Base-by-base conservation (phyloP, 2,329 filamentous ascomycete species). In the Colletotrichum neosansevieriae region DNA sequence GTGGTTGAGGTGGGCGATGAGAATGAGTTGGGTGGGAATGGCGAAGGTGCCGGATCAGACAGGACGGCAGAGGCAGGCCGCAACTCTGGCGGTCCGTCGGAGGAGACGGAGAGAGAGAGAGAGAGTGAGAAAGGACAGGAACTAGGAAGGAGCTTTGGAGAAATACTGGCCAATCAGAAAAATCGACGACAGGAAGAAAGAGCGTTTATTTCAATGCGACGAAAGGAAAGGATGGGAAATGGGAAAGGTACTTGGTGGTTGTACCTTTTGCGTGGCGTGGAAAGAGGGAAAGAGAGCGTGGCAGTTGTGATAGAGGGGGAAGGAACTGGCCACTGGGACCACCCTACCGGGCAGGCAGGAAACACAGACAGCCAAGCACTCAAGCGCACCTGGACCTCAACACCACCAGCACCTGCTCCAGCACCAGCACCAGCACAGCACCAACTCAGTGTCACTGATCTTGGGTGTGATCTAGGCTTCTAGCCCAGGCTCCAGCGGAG, bases 1-100 rank as follows among this genome's bases (percentile, higher is more conserved):
- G 58, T 34, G 61, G 58, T 71, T 66, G 67, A 67, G 69, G 69
- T 70, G 67, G 69, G 66, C 69, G 69, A 70, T 70, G 69, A 71
- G 69, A 50, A 67, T 61, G 57, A 62, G 58, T 65, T 70, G 64
- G 69, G 69, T 68, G 65, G 65, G 65, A 65, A 53, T 51, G 54
- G 60, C 32, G 58, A 38, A 58, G 50, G 67, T 47, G 62, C 66
- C 53, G 67, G 54, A 70, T 70, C 69, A 71, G 58, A 67, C 50
- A 29, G 50, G 7, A 11, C 15, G 17, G 38, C 58, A 42, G 21
- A 13, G 32, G 15, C 36, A 54, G 54, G n/a, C 21, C 19, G 13
- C n/a, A 54, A 13, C 24, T 38, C 21, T 15, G 21, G 15, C 54
- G 24, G 36, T 45, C n/a, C n/a, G n/a, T n/a, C n/a, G 19, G 4